These are phyloP conservation scores for Rosa lucieae DNA, from an alignment of 306 rosid species.

Conservation along the genomic window DNA sequence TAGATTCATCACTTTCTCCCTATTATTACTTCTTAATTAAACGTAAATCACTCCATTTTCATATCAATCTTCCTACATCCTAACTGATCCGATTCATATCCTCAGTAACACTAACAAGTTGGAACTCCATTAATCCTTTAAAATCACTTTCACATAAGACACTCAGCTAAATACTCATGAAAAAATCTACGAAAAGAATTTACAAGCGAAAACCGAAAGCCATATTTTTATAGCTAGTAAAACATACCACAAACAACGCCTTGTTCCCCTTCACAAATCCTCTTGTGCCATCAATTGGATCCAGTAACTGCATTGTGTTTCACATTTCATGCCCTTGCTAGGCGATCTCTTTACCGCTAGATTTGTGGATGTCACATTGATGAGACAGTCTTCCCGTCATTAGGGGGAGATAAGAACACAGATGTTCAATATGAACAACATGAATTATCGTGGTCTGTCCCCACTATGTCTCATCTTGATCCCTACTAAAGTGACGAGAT, in stretches of 20 bases:
- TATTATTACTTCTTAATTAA: background rate
- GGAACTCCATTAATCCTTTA: background rate
- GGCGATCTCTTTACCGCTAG: no score
- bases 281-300: slow-evolving; percentile 89
- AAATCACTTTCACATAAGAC: no score
- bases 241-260: slow-evolving; percentile 72
- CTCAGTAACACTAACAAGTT: background rate
- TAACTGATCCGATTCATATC: background rate
- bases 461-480: no score
- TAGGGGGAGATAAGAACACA: no score
- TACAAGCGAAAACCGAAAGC: background rate
- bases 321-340: background rate
- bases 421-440: no score
- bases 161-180: background rate
- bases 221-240: background rate
- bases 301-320: slow-evolving; percentile 67
- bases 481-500: no score
- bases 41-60: background rate
- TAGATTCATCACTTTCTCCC: background rate
- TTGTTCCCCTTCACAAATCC: slow-evolving; percentile 65
- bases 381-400: no score
- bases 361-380: no score
- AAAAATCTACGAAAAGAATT: background rate
- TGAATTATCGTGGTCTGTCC: no score
- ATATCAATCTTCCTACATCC: background rate